Base-by-base conservation (phyloP, 108 stramenopile species). In the Pseudonitzschia pungens region DNA sequence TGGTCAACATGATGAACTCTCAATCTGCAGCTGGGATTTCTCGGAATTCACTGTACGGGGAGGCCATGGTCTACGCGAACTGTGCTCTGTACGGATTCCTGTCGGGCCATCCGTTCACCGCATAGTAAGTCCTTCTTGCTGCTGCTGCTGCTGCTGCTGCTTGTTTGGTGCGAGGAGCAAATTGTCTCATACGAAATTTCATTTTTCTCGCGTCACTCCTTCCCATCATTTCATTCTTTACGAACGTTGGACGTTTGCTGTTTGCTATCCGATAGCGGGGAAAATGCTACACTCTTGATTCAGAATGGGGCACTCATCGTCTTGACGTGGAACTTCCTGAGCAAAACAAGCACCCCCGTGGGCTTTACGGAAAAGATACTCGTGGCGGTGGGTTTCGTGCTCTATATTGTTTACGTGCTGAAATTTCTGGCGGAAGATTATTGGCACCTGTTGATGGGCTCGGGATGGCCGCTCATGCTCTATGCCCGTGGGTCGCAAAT, bases 31-130 rank as follows among this genome's bases (percentile, higher is more conserved):
- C 78, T 21, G 93, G 93, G 0, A 78, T 94, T 20, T 85, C 90
- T 1, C 40, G 77, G 11, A 54, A 53, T 21, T 73, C 81, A 10
- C 27, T 86, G 2, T 94, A 89, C 74, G 85, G 80, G 6, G 93
- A 91, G 70, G 78, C 82, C 0, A 60, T 91, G 12, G 77, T 94
- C 55, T 87, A 88, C 60, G 82, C 84, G 29, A 90, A 90, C 75
- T 80, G 76, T 16, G 83, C 87, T 22, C 80, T 88, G 51, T 94
- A 94, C 58, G 87, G 89, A 29, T 69, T 81, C 16, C 53, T 90
- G 45, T 50, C 72, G 28, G 86, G 83, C 4, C 84, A 89, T 79
- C 93, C 93, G 0, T 89, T 94, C 55, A 87, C 90, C 20, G 85
- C 92, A 7, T 93, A 86, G 58, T 62, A 33, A 62, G 60, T 62